Base-by-base conservation (phyloP, 192 early-diverging fungal genomes). In the Coemansia aciculifera region DNA sequence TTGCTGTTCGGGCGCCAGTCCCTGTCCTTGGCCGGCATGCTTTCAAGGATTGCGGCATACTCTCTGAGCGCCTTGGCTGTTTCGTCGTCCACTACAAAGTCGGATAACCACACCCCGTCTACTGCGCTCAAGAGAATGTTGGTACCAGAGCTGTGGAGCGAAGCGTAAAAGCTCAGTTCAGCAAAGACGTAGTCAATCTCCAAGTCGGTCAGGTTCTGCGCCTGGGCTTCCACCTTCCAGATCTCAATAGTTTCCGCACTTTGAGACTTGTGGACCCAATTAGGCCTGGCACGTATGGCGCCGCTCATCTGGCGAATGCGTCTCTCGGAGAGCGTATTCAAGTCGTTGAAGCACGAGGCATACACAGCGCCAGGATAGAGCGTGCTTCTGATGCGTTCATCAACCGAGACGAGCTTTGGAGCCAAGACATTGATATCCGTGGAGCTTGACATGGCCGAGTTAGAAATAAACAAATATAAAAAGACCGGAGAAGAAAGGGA, bases 1-100 rank as follows among this genome's bases (percentile, higher is more conserved):
- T 80, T 61, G 48, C 64, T 74, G 17, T 78, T 67, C 2, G 78
- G 77, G 59, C 79, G 79, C 68, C 80, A 87, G 67, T 85, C 80
- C 64, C 63, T 69, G 15, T 51, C 36, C 27, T 59, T 65, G 0
- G 68, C 74, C 0, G 75, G 74, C 15, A 73, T 66, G 21, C 70
- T 51, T 59, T 78, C 77, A 7, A 87, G 73, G 12, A 74, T 66
- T 5, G 72, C 64, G 0, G 59, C 66, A 49, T 78, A 52, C n/a
- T 59, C 59, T 49, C 67, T 77, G 31, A 81, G 56, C 3, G 74
- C 66, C 57, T 44, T 42, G 1, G 60, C 43, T 9, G 69, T 73
- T 6, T 56, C 59, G 0, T 42, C 57, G 12, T 75, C 69, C 2
- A 84, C 62, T 9, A 81, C 31, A 6, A 46, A 57, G 32, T 86